These are phyloP conservation scores for Colletotrichum spaethianum DNA, from an alignment of 2,329 filamentous ascomycete species.

Conservation along the genomic window DNA sequence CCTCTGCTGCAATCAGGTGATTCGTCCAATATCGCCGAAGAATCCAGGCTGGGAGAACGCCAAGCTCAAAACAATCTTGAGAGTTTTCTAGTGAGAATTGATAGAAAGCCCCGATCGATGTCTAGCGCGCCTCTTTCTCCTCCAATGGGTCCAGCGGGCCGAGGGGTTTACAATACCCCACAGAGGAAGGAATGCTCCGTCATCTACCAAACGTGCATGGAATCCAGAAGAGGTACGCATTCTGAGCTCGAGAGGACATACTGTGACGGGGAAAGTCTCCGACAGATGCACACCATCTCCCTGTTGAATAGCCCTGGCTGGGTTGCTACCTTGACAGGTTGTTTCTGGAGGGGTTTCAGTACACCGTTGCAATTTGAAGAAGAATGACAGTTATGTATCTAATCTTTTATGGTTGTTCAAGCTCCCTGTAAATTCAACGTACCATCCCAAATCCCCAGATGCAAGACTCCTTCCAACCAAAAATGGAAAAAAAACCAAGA, in stretches of 20 bases:
- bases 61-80: not conserved
- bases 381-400: not conserved
- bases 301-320: no score
- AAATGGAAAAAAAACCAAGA: not conserved
- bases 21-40: not conserved
- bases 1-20: not conserved
- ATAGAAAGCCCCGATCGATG: not conserved
- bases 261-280: not conserved
- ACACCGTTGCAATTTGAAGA: not conserved
- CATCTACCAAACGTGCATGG: not conserved
- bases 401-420: not conserved
- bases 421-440: no score
- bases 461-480: no score
- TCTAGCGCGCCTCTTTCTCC: not conserved
- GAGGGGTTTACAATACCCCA: no score
- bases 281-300: not conserved
- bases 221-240: not conserved
- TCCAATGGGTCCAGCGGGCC: not conserved
- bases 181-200: not conserved
- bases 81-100: not conserved
- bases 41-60: not conserved
- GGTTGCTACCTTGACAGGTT: no score
- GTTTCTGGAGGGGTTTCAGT: not conserved
- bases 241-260: not conserved
- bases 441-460: no score